A percentile compares a stretch with the other conserved stretches of the same genome.
Conservation (phyloP, 2,329 filamentous ascomycete species). For the Alternaria postmessia region DNA sequence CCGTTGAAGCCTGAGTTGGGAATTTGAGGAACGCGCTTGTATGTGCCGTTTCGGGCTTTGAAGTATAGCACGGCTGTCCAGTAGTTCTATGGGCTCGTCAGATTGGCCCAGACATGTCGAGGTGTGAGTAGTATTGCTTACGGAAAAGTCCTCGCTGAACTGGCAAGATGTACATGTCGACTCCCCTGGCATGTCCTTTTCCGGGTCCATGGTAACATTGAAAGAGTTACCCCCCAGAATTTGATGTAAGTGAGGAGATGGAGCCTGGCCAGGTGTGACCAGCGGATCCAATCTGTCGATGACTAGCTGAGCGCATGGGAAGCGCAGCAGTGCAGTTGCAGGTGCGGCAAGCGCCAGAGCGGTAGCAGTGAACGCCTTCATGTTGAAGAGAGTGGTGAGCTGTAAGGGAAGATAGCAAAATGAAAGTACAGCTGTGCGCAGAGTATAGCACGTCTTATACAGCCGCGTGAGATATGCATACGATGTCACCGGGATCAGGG, state of each 20-base stretch:
- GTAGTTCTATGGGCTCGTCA: constrained; percentile 33
- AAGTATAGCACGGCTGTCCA: constrained; percentile 45
- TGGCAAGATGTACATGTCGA: constrained; percentile 40
- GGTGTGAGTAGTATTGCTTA: not conserved
- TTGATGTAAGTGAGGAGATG: constrained; percentile 38
- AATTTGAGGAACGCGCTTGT: constrained; percentile 37
- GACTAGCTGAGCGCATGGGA: constrained; percentile 36
- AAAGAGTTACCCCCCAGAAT: constrained; percentile 38
- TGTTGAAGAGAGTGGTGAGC: constrained; percentile 12
- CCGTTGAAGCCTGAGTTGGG: constrained; percentile 40
- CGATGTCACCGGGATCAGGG: not conserved
- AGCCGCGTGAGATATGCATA: not conserved
- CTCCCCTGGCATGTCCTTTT: constrained; percentile 30
- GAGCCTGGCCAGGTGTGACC: constrained; percentile 32
- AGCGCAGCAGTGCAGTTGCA: constrained; percentile 30
- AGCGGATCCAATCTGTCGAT: constrained; percentile 36
- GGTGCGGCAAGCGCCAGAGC: constrained; percentile 28
- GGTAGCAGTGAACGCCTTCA: constrained; percentile 24
- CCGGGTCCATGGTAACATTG: constrained; percentile 35
- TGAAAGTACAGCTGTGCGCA: not conserved
- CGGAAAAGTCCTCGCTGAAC: constrained; percentile 41
- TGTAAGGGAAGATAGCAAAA: not conserved
- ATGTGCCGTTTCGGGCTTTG: constrained; percentile 39
- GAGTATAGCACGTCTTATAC: constrained; percentile 6
- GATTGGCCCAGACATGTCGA: not conserved